Conservation (phyloP, 2,329 filamentous ascomycete species). For the Cladosporium velox region DNA sequence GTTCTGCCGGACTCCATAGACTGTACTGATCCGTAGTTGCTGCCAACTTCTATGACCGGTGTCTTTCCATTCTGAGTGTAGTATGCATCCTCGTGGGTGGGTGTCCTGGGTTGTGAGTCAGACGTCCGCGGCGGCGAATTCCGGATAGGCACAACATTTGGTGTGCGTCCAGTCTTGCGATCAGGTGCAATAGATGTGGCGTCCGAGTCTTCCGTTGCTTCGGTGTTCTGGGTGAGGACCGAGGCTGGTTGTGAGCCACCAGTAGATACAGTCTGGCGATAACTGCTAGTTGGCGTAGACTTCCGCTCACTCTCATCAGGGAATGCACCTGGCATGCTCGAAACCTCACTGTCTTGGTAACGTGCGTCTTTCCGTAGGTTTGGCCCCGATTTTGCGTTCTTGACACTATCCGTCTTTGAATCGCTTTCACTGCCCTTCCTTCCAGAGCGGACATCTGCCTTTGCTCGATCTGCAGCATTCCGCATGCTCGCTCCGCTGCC, state of each 20-base stretch:
- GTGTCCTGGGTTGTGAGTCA: slow-evolving; percentile 50
- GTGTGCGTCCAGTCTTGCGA: slow-evolving; percentile 34
- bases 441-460: slow-evolving; percentile 40
- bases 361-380: slow-evolving; percentile 45
- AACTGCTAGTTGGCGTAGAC: slow-evolving; percentile 42
- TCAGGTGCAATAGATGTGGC: slow-evolving; percentile 49
- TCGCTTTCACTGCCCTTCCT: slow-evolving; percentile 47
- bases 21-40: slow-evolving; percentile 28
- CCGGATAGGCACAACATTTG: slow-evolving; percentile 39
- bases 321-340: slow-evolving; percentile 40
- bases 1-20: slow-evolving; percentile 21
- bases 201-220: slow-evolving; percentile 46
- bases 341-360: slow-evolving; percentile 45
- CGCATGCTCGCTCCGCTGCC: slow-evolving; percentile 49
- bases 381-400: slow-evolving; percentile 44
- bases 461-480: slow-evolving; percentile 40
- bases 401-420: slow-evolving; percentile 40
- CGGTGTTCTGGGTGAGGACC: slow-evolving; percentile 42
- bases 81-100: slow-evolving; percentile 42
- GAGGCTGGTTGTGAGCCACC: slow-evolving; percentile 42
- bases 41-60: slow-evolving; percentile 44
- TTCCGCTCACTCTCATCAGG: slow-evolving; percentile 39
- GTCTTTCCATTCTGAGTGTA: slow-evolving; percentile 43
- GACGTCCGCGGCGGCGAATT: slow-evolving; percentile 45
- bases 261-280: slow-evolving; percentile 35